These are phyloP conservation scores for Pachysandra terminalis DNA, from an alignment of 164 flowering plant genomes.

Conservation along the genomic window DNA sequence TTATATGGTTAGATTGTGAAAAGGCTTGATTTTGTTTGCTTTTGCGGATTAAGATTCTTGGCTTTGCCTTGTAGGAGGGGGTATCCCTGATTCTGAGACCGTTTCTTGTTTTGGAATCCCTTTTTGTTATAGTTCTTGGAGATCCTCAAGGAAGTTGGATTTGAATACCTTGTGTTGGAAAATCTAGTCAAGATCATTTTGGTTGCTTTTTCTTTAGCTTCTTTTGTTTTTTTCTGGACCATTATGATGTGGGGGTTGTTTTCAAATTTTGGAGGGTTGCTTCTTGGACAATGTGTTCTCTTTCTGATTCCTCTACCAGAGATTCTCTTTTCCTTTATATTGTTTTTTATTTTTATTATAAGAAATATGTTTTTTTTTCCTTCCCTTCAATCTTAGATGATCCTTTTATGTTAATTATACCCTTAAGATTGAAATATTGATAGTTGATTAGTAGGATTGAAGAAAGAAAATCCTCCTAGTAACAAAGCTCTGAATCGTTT, in stretches of 20 bases:
- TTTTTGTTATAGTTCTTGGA: background rate
- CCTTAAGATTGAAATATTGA: background rate
- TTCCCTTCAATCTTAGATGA: constrained; percentile 2
- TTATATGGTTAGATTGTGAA: background rate
- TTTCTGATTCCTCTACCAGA: constrained; percentile 17
- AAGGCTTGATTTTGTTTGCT: background rate
- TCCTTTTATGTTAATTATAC: background rate
- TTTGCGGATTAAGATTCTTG: background rate
- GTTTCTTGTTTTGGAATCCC: background rate
- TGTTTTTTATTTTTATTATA: constrained; percentile 4
- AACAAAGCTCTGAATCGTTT: background rate
- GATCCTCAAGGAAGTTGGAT: constrained; percentile 14
- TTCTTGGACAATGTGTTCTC: constrained; percentile 23
- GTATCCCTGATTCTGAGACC: constrained; percentile 11
- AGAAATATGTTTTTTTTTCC: constrained; percentile 2
- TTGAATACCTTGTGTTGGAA: constrained; percentile 10
- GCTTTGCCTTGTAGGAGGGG: background rate
- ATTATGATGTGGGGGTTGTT: constrained; percentile 20
- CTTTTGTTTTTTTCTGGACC: constrained; percentile 21
- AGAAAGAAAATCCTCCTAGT: background rate
- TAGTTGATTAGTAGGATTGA: background rate
- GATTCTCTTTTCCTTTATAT: constrained; percentile 12
- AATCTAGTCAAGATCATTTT: constrained; percentile 21
- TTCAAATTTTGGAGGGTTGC: constrained; percentile 27
- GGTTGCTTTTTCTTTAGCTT: constrained; percentile 13